A percentile compares a stretch with the other conserved stretches of the same genome.
Evolutionary conservation across 106 monocot species (phyloP).

Genomic region (Acorus gramineus): DNA sequence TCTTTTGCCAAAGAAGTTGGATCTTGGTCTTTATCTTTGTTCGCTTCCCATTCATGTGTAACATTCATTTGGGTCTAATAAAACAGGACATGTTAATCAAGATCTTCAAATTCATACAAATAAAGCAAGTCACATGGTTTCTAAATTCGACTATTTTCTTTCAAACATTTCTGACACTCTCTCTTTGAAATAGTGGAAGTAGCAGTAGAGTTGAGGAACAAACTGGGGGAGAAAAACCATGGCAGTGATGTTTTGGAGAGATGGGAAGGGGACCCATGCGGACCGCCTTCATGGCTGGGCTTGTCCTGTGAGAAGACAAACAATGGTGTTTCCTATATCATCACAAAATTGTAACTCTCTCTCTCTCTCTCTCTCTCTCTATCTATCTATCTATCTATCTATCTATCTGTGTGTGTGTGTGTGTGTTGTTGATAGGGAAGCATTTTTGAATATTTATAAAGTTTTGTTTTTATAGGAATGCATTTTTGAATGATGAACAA

Average conservation of each 20-base stretch:
- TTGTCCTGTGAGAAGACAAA: slow-evolving; percentile 24
- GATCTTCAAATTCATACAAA: too few relatives aligned
- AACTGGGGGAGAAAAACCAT: slow-evolving; percentile 16
- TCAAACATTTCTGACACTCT: too few relatives aligned
- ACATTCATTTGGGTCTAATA: too few relatives aligned
- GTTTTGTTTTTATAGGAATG: too few relatives aligned
- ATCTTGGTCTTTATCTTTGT: too few relatives aligned
- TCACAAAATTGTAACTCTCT: slow-evolving; percentile 29
- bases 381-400: background rate
- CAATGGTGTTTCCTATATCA: slow-evolving; percentile 1
- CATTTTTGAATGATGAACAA: too few relatives aligned
- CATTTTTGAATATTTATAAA: too few relatives aligned
- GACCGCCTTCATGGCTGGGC: slow-evolving; percentile 23
- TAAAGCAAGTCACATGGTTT: too few relatives aligned
- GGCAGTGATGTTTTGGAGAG: slow-evolving; percentile 15
- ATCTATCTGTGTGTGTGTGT: background rate
- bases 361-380: background rate
- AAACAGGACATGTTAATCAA: too few relatives aligned
- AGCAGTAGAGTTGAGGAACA: slow-evolving; percentile 15
- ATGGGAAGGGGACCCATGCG: slow-evolving; percentile 37
- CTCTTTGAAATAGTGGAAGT: slow-evolving; percentile 13
- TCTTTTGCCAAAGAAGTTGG: too few relatives aligned
- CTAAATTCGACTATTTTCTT: too few relatives aligned
- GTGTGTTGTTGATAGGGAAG: background rate
- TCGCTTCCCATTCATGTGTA: too few relatives aligned